Percentiles rank a stretch among this genome's conserved stretches.
Evolutionary conservation across 805 yeast species (phyloP).

Genomic region (Saturnispora serradocipensis): DNA sequence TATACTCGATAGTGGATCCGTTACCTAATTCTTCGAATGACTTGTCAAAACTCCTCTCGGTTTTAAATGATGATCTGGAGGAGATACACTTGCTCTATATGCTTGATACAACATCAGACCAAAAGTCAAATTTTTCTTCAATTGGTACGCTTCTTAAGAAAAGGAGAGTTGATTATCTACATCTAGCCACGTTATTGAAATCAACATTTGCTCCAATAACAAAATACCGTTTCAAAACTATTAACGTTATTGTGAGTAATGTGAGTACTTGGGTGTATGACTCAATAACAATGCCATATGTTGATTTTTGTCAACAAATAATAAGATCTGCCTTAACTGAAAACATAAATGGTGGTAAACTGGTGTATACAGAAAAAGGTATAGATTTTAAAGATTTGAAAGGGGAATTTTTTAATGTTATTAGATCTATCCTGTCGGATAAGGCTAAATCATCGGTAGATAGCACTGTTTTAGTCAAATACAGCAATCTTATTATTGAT

Average conservation of each 20-base stretch:
- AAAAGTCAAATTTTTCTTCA: background rate
- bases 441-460: background rate
- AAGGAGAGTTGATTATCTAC: background rate
- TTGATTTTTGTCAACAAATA: slow-evolving; percentile 23
- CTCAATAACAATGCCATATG: slow-evolving; percentile 11
- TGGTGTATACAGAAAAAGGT: background rate
- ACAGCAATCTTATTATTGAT: slow-evolving; percentile 4
- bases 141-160: background rate
- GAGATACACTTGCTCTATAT: background rate
- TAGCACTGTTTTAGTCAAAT: background rate
- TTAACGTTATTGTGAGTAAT: slow-evolving; percentile 7
- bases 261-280: slow-evolving; percentile 14
- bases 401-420: too few relatives aligned
- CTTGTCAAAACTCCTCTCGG: background rate
- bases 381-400: background rate
- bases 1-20: slow-evolving; percentile 6
- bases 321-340: slow-evolving; percentile 15
- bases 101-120: background rate
- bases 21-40: background rate
- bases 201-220: background rate
- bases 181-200: background rate
- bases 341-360: background rate
- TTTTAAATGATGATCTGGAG: background rate
- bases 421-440: background rate
- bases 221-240: slow-evolving; percentile 5